phyloP scores from a whole-genome alignment of 2,329 filamentous ascomycete genomes.

The Sarocladium oryzae region DNA sequence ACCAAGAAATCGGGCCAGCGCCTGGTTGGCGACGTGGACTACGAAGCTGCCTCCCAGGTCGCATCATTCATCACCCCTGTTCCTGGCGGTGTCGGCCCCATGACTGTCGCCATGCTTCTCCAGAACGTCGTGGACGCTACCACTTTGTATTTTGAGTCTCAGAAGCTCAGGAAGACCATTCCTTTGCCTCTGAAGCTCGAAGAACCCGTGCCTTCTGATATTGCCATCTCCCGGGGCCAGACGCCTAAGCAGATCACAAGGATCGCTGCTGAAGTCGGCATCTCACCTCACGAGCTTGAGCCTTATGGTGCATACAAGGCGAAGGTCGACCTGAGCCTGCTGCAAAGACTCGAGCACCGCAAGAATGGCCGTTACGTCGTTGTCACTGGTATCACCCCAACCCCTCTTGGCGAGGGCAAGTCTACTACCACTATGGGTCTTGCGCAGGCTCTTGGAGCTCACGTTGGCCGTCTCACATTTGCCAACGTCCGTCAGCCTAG shows the following conservation, averaged over 20 bases:
- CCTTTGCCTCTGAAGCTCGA: constrained; percentile 78
- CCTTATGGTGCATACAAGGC: constrained; percentile 94
- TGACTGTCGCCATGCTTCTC: constrained; percentile 98
- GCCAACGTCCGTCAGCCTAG: constrained; percentile 96
- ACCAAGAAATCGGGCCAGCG: constrained; percentile 89
- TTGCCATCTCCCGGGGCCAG: constrained; percentile 83
- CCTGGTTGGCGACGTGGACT: constrained; percentile 93
- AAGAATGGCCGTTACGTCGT: constrained; percentile 86
- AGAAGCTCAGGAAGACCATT: constrained; percentile 71
- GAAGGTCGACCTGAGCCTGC: constrained; percentile 78
- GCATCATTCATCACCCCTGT: constrained; percentile 94
- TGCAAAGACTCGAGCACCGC: constrained; percentile 81
- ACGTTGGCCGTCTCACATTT: constrained; percentile 81
- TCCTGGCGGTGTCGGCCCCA: constrained; percentile 92
- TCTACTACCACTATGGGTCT: constrained; percentile 96
- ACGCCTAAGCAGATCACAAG: constrained; percentile 85
- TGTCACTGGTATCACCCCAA: constrained; percentile 93
- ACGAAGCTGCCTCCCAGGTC: constrained; percentile 73
- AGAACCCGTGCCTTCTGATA: constrained; percentile 87
- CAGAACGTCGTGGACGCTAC: constrained; percentile 91
- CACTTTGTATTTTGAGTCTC: constrained; percentile 70
- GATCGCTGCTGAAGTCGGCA: constrained; percentile 80
- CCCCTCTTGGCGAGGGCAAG: constrained; percentile 93
- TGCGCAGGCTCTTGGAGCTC: constrained; percentile 84
- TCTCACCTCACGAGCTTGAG: constrained; percentile 82